These are phyloP conservation scores for Amoebophrya sp. DNA, from an alignment of 169 alveolate species.

Conservation along the genomic window DNA sequence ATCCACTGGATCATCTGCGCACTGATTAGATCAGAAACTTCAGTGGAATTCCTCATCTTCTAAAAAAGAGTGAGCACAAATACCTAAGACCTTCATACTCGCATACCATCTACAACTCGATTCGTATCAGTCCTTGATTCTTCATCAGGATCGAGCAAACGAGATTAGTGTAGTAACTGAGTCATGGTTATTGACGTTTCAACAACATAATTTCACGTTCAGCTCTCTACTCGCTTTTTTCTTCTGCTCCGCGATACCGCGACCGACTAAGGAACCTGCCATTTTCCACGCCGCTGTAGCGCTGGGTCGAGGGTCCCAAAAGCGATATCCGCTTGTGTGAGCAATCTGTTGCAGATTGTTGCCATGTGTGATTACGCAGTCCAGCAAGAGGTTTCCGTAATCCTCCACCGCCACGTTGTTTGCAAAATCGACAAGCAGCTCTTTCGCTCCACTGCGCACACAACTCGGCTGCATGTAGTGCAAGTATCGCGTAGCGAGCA, in stretches of 20 bases:
- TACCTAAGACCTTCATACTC: too few relatives aligned
- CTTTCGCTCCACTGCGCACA: not conserved
- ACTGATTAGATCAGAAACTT: too few relatives aligned
- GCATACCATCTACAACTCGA: too few relatives aligned
- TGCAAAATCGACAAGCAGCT: not conserved
- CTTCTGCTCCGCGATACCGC: not conserved
- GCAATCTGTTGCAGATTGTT: not conserved
- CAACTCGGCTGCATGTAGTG: conserved; percentile 6
- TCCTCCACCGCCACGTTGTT: conserved; percentile 24
- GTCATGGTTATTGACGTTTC: too few relatives aligned
- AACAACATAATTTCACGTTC: too few relatives aligned
- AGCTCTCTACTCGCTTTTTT: not conserved
- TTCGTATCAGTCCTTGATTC: too few relatives aligned
- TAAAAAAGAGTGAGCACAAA: too few relatives aligned
- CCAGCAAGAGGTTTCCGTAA: not conserved
- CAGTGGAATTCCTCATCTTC: too few relatives aligned
- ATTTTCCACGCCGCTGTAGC: conserved; percentile 1
- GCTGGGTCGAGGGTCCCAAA: not conserved
- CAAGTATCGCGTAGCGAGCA: conserved; percentile 15
- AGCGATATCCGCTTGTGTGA: not conserved
- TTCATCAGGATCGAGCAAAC: too few relatives aligned
- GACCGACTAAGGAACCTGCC: not conserved
- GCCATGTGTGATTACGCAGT: not conserved
- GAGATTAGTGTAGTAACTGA: too few relatives aligned
- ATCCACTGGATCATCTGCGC: conserved; percentile 22